These are phyloP conservation scores for Colletotrichum kahawae DNA, from an alignment of 2,329 filamentous ascomycete species.

Conservation along the genomic window DNA sequence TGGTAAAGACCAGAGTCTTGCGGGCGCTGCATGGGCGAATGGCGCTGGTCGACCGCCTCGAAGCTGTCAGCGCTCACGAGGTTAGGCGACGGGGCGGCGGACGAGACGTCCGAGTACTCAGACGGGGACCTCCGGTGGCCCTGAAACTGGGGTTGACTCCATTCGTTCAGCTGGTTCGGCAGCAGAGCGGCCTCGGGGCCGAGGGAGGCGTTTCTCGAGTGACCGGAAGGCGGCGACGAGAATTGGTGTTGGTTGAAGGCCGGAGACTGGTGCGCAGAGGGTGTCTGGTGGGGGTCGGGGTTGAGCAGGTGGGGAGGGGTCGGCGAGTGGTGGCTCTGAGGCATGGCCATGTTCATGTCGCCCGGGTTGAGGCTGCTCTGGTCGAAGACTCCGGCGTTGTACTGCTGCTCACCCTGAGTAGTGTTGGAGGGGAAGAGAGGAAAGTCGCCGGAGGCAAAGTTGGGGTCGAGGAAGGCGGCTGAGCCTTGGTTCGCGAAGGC, in stretches of 20 bases:
- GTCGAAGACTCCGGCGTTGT: slow-evolving; percentile 67
- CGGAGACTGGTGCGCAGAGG: slow-evolving; percentile 61
- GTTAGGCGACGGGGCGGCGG: slow-evolving; percentile 83
- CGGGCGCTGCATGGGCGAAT: slow-evolving; percentile 81
- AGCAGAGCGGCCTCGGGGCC: slow-evolving; percentile 63
- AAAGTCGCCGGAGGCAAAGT: slow-evolving; percentile 63
- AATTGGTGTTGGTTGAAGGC: slow-evolving; percentile 63
- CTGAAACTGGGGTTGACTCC: slow-evolving; percentile 69
- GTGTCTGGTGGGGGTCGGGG: slow-evolving; percentile 48
- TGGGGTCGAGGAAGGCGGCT: slow-evolving; percentile 53
- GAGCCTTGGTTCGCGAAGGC: slow-evolving; percentile 45
- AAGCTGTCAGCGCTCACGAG: slow-evolving; percentile 80
- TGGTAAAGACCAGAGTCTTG: slow-evolving; percentile 77
- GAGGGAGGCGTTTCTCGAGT: slow-evolving; percentile 62
- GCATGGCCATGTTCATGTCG: slow-evolving; percentile 60
- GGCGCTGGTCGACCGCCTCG: slow-evolving; percentile 71
- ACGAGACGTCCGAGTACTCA: slow-evolving; percentile 92
- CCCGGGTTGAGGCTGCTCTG: slow-evolving; percentile 45
- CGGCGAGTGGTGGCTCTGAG: slow-evolving; percentile 60
- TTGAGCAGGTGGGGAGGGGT: slow-evolving; percentile 62
- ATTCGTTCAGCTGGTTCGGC: slow-evolving; percentile 56
- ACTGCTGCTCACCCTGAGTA: slow-evolving; percentile 58
- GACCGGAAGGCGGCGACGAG: slow-evolving; percentile 49
- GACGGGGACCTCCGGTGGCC: slow-evolving; percentile 85
- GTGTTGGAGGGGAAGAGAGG: slow-evolving; percentile 62